These are phyloP conservation scores for Verticillium nonalfalfae DNA, from an alignment of 2,329 filamentous ascomycete species.

Conservation along the genomic window DNA sequence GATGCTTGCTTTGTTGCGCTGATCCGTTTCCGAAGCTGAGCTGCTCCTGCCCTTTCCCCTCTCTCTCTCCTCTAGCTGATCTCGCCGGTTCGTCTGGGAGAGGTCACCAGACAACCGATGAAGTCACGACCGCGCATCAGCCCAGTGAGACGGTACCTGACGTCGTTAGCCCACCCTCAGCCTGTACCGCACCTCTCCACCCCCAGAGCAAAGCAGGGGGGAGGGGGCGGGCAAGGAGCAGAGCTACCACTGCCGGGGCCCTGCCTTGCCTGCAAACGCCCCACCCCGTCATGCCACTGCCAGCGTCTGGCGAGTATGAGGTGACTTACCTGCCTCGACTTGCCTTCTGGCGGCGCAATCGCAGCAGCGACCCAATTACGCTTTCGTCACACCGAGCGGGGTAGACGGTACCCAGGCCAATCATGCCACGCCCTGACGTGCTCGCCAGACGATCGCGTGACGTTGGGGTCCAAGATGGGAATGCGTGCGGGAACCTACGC, in stretches of 20 bases:
- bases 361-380: conserved; percentile 16
- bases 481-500: not conserved
- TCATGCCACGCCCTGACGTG: conserved; percentile 1
- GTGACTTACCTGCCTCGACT: not conserved
- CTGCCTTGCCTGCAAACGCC: not conserved
- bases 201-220: not conserved
- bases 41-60: not conserved
- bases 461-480: not conserved
- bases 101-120: not conserved
- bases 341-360: not conserved
- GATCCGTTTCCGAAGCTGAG: not conserved
- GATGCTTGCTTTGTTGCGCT: not conserved
- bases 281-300: conserved; percentile 2
- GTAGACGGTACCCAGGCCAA: conserved; percentile 22
- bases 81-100: not conserved
- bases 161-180: not conserved
- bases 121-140: not conserved
- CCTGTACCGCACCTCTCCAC: not conserved
- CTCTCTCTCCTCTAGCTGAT: not conserved
- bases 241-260: not conserved
- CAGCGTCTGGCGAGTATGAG: not conserved
- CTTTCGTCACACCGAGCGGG: conserved; percentile 38
- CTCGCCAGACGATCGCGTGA: conserved; percentile 8
- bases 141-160: not conserved
- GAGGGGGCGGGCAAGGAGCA: not conserved